Base-by-base conservation (phyloP, 1,284 basidiomycete species). In the Cryptococcus floricola region DNA sequence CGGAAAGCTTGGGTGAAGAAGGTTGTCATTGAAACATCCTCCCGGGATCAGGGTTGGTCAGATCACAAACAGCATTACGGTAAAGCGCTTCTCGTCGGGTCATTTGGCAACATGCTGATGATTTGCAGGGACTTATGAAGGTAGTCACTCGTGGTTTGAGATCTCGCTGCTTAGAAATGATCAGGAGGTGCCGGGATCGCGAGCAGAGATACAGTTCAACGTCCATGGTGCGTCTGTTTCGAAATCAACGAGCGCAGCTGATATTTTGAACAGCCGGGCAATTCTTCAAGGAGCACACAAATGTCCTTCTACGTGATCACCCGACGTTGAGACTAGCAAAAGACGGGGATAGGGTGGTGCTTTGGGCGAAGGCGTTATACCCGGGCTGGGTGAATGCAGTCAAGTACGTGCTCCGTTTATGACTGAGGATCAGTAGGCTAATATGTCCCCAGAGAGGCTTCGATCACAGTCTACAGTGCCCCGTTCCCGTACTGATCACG, bases 41-140 rank as follows among this genome's bases (percentile, higher is more conserved):
- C 66, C 1, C 60, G 59, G 42, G 73, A 75, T 60, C 73, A 75
- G 61, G 71, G 71, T 2, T 75, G 73, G 73, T 64, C 61, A 7
- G 58, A 38, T 38, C 46, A 53, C 18, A 48, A 48, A 10, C 43
- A 54, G 25, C 47, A 57, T 41, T 74, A 74, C 54, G 71, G 70
- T 72, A 43, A 48, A 67, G 58, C 19, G 46, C 4, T 12, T 18
- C 16, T 13, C 14, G 37, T 13, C 14, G 37, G 8, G 16, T 23
- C 39, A 7, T 13, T 49, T n/a, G 31, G 2, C 31, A 34, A 10
- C 31, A 34, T 34, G 41, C 19, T 43, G 19, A 48, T 13, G 23
- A n/a, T 14, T 1, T 6, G 27, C 53, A 73, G 73, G 73, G 0
- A 72, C 67, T 16, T 74, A 74, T 46, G 56, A 66, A 27, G 57